A percentile compares a stretch with the other conserved stretches of the same genome.
Conservation (phyloP, 257 asterid species). For the Apocynum venetum region DNA sequence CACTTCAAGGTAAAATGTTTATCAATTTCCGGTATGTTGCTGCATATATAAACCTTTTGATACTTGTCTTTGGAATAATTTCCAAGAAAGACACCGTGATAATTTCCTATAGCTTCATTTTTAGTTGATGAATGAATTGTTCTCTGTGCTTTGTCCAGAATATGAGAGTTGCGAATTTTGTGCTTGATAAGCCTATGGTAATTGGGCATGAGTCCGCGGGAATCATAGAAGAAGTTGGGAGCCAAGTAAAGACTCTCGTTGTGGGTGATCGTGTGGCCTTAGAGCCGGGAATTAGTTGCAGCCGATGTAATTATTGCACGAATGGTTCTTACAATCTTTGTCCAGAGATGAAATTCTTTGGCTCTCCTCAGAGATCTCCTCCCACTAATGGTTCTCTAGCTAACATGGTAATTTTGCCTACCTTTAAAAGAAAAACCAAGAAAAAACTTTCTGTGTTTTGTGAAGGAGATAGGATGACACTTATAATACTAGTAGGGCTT, state of each 20-base stretch:
- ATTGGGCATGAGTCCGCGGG: conserved; percentile 98
- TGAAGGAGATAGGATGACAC: too few species aligned
- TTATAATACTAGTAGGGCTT: too few species aligned
- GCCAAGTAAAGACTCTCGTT: conserved; percentile 52
- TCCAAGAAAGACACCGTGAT: not conserved
- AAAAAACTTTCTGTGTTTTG: not conserved
- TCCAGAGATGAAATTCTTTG: conserved; percentile 89
- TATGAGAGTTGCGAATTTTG: conserved; percentile 67
- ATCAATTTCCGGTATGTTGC: not conserved
- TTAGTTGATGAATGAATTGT: not conserved
- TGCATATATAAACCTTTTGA: not conserved
- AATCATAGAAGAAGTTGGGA: conserved; percentile 69
- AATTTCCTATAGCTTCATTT: not conserved
- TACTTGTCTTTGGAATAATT: not conserved
- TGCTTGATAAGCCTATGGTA: conserved; percentile 94
- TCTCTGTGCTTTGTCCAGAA: conserved; percentile 32
- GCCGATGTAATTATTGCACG: conserved; percentile 70
- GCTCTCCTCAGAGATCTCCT: conserved; percentile 85
- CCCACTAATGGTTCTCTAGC: conserved; percentile 97
- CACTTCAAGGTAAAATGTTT: conserved; percentile 61
- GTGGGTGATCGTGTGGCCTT: conserved; percentile 85
- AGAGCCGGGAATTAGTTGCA: conserved; percentile 86
- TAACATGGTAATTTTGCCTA: conserved; percentile 48
- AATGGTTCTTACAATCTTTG: conserved; percentile 87
- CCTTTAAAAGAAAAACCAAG: not conserved